These are phyloP conservation scores for Candida mattraensis DNA, from an alignment of 805 yeast species.

Conservation along the genomic window DNA sequence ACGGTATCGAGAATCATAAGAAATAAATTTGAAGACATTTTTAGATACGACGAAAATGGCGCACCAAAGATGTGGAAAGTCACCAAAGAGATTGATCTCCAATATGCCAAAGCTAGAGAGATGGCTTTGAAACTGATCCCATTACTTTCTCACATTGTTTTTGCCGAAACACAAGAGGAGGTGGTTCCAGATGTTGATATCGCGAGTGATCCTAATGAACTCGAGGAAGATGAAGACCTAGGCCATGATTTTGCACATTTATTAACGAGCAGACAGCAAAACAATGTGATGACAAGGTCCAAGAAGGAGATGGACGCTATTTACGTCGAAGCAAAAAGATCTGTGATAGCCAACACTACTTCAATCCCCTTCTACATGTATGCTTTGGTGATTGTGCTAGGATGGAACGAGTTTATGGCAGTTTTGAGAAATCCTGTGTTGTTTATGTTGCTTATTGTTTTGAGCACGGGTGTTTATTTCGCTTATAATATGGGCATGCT, in stretches of 20 bases:
- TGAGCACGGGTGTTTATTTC: slow-evolving; percentile 62
- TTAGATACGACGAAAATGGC: slow-evolving; percentile 80
- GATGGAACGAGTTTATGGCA: slow-evolving; percentile 95
- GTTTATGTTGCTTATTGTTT: slow-evolving; percentile 58
- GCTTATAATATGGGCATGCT: slow-evolving; percentile 71
- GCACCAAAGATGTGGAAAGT: slow-evolving; percentile 81
- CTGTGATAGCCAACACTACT: slow-evolving; percentile 72
- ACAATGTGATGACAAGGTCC: slow-evolving; percentile 55
- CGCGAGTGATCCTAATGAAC: slow-evolving; percentile 37
- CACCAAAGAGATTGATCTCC: slow-evolving; percentile 66
- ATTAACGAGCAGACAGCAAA: slow-evolving; percentile 56
- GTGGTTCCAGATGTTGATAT: slow-evolving; percentile 59
- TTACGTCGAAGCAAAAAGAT: slow-evolving; percentile 85
- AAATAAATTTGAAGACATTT: slow-evolving; percentile 77
- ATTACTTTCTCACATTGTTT: slow-evolving; percentile 53
- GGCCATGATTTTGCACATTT: slow-evolving; percentile 54
- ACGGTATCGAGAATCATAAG: slow-evolving; percentile 63
- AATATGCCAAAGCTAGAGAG: slow-evolving; percentile 59
- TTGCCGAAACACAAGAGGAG: slow-evolving; percentile 48
- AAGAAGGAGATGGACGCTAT: slow-evolving; percentile 75
- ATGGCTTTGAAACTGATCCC: slow-evolving; percentile 60
- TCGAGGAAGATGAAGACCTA: slow-evolving; percentile 38
- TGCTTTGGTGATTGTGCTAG: slow-evolving; percentile 67
- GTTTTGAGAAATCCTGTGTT: slow-evolving; percentile 84
- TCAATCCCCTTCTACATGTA: slow-evolving; percentile 85